A percentile compares a stretch with the other conserved stretches of the same genome.
phyloP scores from a whole-genome alignment of 75 land plant species.

The Pseudotsuga menziesii region DNA sequence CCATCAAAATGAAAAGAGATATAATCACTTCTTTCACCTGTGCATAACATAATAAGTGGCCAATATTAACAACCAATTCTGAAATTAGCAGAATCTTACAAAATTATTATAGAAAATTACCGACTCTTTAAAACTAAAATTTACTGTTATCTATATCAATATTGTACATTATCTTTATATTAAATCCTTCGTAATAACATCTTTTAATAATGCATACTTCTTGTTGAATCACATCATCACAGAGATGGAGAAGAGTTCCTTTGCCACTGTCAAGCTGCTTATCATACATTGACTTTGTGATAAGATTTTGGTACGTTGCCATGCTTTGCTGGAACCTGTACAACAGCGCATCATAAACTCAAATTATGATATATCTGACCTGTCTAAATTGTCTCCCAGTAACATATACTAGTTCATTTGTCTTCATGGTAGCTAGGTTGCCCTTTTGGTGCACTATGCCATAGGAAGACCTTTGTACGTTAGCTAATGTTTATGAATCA shows the following conservation, averaged over 20 bases:
- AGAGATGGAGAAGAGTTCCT: slow-evolving; percentile 94
- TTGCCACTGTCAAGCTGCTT: slow-evolving; percentile 98
- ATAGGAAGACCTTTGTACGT: neutral
- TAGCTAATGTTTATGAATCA: neutral
- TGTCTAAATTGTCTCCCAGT: neutral
- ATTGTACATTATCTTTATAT: neutral
- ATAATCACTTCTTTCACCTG: slow-evolving; percentile 99
- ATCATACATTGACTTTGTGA: slow-evolving; percentile 95
- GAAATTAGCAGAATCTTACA: neutral
- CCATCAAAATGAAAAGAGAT: slow-evolving; percentile 80
- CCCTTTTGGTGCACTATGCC: neutral
- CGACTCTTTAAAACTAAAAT: neutral
- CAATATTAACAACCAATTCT: neutral
- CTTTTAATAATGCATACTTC: slow-evolving; percentile 44
- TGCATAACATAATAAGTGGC: slow-evolving; percentile 6
- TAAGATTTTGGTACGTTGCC: slow-evolving; percentile 72
- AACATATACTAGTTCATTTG: neutral
- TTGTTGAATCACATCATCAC: slow-evolving; percentile 98
- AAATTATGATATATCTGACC: neutral
- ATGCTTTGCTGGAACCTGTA: slow-evolving; percentile 82
- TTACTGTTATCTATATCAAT: neutral
- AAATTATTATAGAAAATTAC: neutral
- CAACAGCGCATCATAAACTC: neutral
- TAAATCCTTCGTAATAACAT: slow-evolving; percentile 4
- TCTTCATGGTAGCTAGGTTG: neutral